A percentile compares a stretch with the other conserved stretches of the same genome.
Evolutionary conservation across 2,329 filamentous ascomycete species (phyloP).

Genomic region (Hypoxylon sp.): DNA sequence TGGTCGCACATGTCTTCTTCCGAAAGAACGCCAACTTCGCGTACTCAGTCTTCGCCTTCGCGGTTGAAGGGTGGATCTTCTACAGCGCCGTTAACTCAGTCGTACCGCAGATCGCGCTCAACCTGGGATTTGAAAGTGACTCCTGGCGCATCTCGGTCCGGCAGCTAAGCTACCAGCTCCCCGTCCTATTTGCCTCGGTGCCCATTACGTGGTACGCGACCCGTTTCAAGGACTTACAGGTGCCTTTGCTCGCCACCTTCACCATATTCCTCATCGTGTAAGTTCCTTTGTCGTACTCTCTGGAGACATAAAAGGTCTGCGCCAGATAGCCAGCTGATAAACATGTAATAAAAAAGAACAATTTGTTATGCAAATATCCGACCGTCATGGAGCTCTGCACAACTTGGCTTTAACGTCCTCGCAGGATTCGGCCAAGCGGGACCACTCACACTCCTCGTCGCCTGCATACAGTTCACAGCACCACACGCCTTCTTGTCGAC

Average conservation of each 20-base stretch:
- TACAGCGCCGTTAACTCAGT: conserved; percentile 67
- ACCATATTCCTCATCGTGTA: conserved; percentile 63
- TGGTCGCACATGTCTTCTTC: conserved; percentile 71
- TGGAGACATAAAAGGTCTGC: too few species aligned
- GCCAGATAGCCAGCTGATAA: conserved; percentile 10
- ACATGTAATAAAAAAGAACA: conserved; percentile 49
- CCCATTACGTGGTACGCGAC: conserved; percentile 64
- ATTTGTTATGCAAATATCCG: conserved; percentile 63
- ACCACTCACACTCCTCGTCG: conserved; percentile 65
- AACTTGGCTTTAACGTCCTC: conserved; percentile 64
- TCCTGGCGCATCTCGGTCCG: conserved; percentile 64
- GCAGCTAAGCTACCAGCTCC: conserved; percentile 62
- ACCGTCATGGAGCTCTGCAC: conserved; percentile 60
- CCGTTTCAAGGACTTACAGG: conserved; percentile 63
- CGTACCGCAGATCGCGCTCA: conserved; percentile 64
- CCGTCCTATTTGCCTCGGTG: conserved; percentile 59
- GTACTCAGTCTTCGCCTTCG: conserved; percentile 68
- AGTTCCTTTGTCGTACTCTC: conserved; percentile 44
- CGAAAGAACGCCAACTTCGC: conserved; percentile 67
- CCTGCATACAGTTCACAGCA: conserved; percentile 67
- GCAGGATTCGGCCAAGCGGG: conserved; percentile 65
- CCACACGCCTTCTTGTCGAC: conserved; percentile 68
- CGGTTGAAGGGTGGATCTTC: conserved; percentile 72
- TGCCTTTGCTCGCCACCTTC: conserved; percentile 63
- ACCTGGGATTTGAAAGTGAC: conserved; percentile 64